Percentiles rank a stretch among this genome's conserved stretches.
Conservation (phyloP, 495 filamentous ascomycete species). For the Podospora australis region DNA sequence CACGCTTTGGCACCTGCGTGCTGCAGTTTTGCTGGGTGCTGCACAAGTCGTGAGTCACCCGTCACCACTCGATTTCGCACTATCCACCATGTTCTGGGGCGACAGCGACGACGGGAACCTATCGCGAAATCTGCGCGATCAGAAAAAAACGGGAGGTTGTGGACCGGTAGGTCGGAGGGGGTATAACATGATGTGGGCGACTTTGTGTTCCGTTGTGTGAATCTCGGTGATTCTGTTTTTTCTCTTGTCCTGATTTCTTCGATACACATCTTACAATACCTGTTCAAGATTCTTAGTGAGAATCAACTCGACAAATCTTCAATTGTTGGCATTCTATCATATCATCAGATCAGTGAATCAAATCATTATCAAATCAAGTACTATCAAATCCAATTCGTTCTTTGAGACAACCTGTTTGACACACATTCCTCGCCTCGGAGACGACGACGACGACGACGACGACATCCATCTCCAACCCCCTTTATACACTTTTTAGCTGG, state of each 20-base stretch:
- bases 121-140: conserved; percentile 9
- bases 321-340: no score
- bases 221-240: conserved; percentile 6
- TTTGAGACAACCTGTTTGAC: no score
- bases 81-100: conserved; percentile 12
- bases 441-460: no score
- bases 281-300: no score
- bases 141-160: neutral
- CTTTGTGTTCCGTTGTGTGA: neutral
- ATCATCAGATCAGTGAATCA: no score
- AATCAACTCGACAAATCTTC: no score
- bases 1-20: conserved; percentile 14
- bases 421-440: no score
- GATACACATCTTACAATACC: neutral
- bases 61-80: conserved; percentile 23
- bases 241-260: conserved; percentile 4
- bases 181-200: neutral
- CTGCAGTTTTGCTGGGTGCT: conserved; percentile 11
- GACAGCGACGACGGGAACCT: conserved; percentile 7
- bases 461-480: no score
- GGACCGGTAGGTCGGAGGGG: neutral
- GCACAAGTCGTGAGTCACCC: conserved; percentile 23
- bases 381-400: no score
- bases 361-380: no score
- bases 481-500: neutral